Evolutionary conservation across 2,329 filamentous ascomycete species (phyloP).

Genomic region (Plenodomus lindquistii): DNA sequence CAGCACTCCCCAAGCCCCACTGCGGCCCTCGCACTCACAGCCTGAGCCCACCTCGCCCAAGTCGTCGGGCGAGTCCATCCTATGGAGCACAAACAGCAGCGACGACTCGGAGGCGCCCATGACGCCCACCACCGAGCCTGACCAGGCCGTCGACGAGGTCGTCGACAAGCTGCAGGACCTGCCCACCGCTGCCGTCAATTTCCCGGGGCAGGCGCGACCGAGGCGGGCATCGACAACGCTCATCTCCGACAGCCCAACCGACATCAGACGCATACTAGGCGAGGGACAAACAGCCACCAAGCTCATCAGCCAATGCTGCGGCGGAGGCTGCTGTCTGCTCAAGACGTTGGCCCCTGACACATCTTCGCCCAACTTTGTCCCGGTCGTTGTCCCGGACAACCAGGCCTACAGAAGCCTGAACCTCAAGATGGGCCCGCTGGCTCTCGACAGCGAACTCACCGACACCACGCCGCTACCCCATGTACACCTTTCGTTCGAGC

Average conservation of each 20-base stretch:
- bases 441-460: constrained; percentile 69
- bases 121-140: constrained; percentile 50
- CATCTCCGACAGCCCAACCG: constrained; percentile 62
- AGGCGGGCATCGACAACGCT: constrained; percentile 72
- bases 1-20: constrained; percentile 33
- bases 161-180: constrained; percentile 48
- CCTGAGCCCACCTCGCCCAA: constrained; percentile 43
- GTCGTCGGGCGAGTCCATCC: constrained; percentile 47
- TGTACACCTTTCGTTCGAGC: constrained; percentile 72
- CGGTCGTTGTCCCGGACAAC: constrained; percentile 71
- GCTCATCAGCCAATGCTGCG: constrained; percentile 66
- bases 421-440: constrained; percentile 75
- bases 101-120: constrained; percentile 49
- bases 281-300: constrained; percentile 59
- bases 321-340: constrained; percentile 66
- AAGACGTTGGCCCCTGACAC: constrained; percentile 57
- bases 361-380: constrained; percentile 47
- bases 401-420: constrained; percentile 79
- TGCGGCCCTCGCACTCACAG: constrained; percentile 26
- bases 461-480: constrained; percentile 73
- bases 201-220: constrained; percentile 43
- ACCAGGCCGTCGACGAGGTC: constrained; percentile 47
- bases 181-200: constrained; percentile 38
- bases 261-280: constrained; percentile 62
- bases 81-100: constrained; percentile 48